Evolutionary conservation across 2,329 filamentous ascomycete species (phyloP).

Genomic region (Fusarium lateritium): DNA sequence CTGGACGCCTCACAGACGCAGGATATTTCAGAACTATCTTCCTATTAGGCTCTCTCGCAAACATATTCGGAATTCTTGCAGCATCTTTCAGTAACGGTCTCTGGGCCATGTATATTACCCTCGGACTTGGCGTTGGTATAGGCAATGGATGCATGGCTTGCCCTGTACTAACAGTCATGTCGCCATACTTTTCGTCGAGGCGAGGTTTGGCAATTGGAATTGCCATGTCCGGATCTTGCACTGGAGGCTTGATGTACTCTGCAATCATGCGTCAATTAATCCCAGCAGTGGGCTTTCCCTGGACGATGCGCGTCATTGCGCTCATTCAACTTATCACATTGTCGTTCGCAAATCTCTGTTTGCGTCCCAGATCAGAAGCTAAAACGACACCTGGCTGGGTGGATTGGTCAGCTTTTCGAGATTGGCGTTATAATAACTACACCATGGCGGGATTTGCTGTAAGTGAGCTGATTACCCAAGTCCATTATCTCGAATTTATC

Average conservation of each 20-base stretch:
- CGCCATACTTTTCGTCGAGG: background rate
- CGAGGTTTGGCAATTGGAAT: constrained; percentile 2
- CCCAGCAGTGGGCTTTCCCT: background rate
- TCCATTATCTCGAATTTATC: too few relatives aligned
- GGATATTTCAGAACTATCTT: background rate
- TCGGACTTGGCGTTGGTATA: background rate
- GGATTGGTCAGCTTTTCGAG: constrained; percentile 4
- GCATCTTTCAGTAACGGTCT: background rate
- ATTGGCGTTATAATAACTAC: background rate
- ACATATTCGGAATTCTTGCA: background rate
- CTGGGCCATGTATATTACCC: background rate
- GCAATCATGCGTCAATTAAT: constrained; percentile 1
- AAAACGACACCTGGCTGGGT: background rate
- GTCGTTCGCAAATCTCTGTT: background rate
- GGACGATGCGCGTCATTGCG: constrained; percentile 4
- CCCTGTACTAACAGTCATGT: constrained; percentile 1
- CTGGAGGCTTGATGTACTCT: constrained; percentile 6
- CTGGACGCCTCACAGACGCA: background rate
- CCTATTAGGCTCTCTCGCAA: background rate
- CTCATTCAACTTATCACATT: constrained; percentile 4
- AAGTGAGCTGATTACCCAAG: background rate
- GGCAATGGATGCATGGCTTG: background rate
- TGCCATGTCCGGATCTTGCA: constrained; percentile 2
- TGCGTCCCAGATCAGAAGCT: background rate
- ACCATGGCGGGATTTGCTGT: background rate